Evolutionary conservation across 2,329 filamentous ascomycete genomes (phyloP), one percentile per base, ranked within the genome.

Genomic region (Chrysoporthe austroafricana): DNA sequence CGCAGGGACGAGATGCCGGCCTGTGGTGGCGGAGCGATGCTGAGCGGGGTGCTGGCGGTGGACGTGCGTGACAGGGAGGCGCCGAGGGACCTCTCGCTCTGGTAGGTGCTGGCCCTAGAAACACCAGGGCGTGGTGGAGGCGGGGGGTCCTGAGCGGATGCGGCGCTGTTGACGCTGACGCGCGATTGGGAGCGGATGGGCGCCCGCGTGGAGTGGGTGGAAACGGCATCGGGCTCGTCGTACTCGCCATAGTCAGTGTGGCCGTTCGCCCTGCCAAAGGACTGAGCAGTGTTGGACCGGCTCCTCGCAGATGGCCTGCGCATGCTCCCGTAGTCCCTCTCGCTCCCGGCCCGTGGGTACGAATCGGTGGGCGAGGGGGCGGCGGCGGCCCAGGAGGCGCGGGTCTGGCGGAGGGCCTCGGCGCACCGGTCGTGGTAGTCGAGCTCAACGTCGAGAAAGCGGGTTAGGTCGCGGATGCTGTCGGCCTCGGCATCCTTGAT

Each of bases 401-500:
- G 82, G 36, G 83, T 81, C 42, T 85, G 83, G 4, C 85, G 82
- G 65, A 98, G 86, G 72, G 96, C 91, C 72, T 97, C 94, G 64
- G 91, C 88, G 77, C 93, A 97, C 69, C 91, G 90, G 77, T 98
- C 95, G 77, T 97, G 92, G 80, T 96, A 97, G 71, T 91, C 90
- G 67, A 98, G 85, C 80, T 98, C 92, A 52, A 93, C 91, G 70
- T 98, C 94, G 63, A 98, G 82, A 77, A 98, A 96, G 21, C 88
- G 83, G 3, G 89, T 89, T 66, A 98, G 82, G 75, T 97, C 93
- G 60, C 86, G 84, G 54, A 97, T 87, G 74, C 90, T 93, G 71
- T 98, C 95, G 56, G 84, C 85, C 79, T 98, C 95, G 32, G 93
- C 88, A 74, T 97, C 94, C 81, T 96, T 95, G 81, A 98, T 96